Percentiles rank a stretch among this genome's conserved stretches.
phyloP scores from a whole-genome alignment of 371 early-diverging fungal species.

The Dichotomocladium elegans region DNA sequence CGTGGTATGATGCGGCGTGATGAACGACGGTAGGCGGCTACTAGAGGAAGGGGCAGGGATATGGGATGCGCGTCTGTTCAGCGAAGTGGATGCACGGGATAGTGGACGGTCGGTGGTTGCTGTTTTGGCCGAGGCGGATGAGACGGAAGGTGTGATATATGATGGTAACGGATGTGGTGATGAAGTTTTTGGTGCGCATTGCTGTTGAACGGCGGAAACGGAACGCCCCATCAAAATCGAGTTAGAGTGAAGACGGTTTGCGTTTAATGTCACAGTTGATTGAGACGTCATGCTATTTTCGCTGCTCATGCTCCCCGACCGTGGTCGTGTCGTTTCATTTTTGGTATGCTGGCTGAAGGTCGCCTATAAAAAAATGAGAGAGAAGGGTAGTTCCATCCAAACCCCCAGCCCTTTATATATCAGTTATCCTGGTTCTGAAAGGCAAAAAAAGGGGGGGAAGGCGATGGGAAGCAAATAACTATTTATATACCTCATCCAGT shows the following conservation, averaged over 20 bases:
- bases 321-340: too few species aligned
- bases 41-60: constrained; percentile 35
- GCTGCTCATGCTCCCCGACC: constrained; percentile 42
- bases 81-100: too few species aligned
- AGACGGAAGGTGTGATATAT: constrained; percentile 28
- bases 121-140: constrained; percentile 14
- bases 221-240: too few species aligned
- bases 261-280: constrained; percentile 26
- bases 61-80: constrained; percentile 41
- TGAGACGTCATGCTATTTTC: constrained; percentile 42
- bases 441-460: too few species aligned
- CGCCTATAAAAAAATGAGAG: too few species aligned
- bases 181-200: neutral
- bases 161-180: constrained; percentile 26
- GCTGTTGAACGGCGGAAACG: too few species aligned
- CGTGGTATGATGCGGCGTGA: constrained; percentile 4
- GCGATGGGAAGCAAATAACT: too few species aligned
- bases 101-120: constrained; percentile 11
- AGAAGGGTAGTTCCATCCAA: too few species aligned
- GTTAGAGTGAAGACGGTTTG: too few species aligned
- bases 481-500: constrained; percentile 26
- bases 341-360: too few species aligned
- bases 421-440: too few species aligned
- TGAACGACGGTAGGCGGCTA: neutral
- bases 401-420: too few species aligned